Percentiles rank a stretch among this genome's conserved stretches.
These are phyloP conservation scores for Rhynchospora pubera DNA, from an alignment of 176 grass and related monocot genomes.

Conservation along the genomic window DNA sequence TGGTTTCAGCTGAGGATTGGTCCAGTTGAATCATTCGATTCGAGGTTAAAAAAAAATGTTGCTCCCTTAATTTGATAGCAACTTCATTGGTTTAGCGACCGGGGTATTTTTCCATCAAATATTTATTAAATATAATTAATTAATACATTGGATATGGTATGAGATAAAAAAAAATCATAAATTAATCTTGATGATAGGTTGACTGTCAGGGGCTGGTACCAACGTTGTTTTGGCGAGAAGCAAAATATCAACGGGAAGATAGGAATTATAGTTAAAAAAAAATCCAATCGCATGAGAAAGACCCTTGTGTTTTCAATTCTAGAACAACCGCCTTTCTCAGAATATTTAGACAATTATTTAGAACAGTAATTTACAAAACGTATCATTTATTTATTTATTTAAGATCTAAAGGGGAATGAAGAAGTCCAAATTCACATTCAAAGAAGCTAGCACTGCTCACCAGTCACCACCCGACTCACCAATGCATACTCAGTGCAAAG, in stretches of 20 bases:
- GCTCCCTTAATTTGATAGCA: not conserved
- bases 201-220: not conserved
- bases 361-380: not conserved
- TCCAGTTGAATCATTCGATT: too few species aligned
- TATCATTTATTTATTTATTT: not conserved
- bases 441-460: not conserved
- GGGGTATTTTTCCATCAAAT: not conserved
- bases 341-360: not conserved
- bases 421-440: not conserved
- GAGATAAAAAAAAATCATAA: not conserved
- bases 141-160: not conserved
- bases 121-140: not conserved
- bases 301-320: not conserved
- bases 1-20: too few species aligned
- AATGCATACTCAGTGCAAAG: slow-evolving; percentile 7
- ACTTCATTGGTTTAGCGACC: not conserved
- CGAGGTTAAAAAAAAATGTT: not conserved
- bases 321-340: not conserved
- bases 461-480: slow-evolving; percentile 9
- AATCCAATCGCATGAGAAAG: not conserved
- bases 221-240: not conserved
- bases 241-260: not conserved
- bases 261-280: too few species aligned
- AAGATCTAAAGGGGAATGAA: not conserved
- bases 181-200: not conserved